Evolutionary conservation across 345 rosid species (phyloP).

Genomic region (Clarkia xantiana): DNA sequence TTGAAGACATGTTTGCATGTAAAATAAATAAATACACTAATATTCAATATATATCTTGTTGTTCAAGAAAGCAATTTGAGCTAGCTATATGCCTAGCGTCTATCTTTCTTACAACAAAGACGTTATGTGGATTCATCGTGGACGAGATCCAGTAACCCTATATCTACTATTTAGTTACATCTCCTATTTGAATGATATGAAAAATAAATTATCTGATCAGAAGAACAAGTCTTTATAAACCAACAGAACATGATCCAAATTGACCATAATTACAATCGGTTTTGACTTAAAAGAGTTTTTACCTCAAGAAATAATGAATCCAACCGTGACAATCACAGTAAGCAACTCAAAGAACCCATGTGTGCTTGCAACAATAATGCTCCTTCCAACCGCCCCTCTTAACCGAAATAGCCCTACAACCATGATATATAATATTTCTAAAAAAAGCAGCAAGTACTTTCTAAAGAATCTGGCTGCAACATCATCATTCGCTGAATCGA

Average conservation of each 20-base stretch:
- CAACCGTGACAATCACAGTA: slow-evolving; percentile 36
- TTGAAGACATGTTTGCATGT: not conserved
- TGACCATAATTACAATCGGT: no score
- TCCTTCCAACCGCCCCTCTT: slow-evolving; percentile 43
- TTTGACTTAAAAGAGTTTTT: not conserved
- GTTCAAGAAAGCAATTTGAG: no score
- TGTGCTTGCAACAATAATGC: slow-evolving; percentile 44
- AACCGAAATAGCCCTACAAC: slow-evolving; percentile 42
- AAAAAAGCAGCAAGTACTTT: slow-evolving; percentile 32
- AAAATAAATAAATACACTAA: no score
- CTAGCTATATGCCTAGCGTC: no score
- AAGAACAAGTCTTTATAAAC: not conserved
- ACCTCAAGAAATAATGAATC: slow-evolving; percentile 48
- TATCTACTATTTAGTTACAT: slow-evolving; percentile 47
- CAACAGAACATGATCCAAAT: not conserved
- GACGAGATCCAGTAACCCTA: slow-evolving; percentile 69
- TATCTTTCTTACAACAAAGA: slow-evolving; percentile 43
- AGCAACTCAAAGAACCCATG: slow-evolving; percentile 36
- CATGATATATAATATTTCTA: slow-evolving; percentile 39
- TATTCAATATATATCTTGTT: no score
- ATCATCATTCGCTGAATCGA: no score
- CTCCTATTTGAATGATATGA: slow-evolving; percentile 15
- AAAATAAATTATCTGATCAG: not conserved
- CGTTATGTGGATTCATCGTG: slow-evolving; percentile 48
- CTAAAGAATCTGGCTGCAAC: slow-evolving; percentile 51